Base-by-base conservation (phyloP, 805 yeast genomes). In the Candida sakaeoensis region DNA sequence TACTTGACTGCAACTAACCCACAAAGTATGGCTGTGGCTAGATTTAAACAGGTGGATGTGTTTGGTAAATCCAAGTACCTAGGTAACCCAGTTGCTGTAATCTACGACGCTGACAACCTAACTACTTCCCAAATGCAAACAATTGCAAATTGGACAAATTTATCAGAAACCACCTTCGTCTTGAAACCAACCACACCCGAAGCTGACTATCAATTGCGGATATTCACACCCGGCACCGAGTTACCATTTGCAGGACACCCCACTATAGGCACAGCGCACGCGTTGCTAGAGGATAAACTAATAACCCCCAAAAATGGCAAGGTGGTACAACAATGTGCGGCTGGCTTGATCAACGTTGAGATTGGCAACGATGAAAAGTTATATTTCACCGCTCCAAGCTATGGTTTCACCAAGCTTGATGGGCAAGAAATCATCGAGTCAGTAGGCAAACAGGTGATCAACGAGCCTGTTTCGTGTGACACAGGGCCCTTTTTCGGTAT, bases 161-260 rank as follows among this genome's bases (percentile, higher is more conserved):
- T 78, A 19, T 75, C 82, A 1, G 84, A 79, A 44, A 75, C 83
- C 0, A 72, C 80, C 0, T 78, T 78, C 47, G 58, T 78, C 7
- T 52, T 62, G 33, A 66, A 64, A 19, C 68, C 79, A 5, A 61
- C 71, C 0, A 45, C 44, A 8, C 40, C 52, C 1, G 49, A 51
- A 5, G 75, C 74, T 4, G 74, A 73, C 51, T 79, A 77, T 53
- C 60, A 53, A 39, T 55, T 77, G 5, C 58, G 80, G 23, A 78
- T 79, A 3, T 78, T 76, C 50, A 61, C 74, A 0, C 74, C 79
- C 2, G 45, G 29, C 2, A 29, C 33, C 2, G 83, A 79, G 47
- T 50, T 79, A 17, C 80, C 80, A 6, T 79, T 78, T 60, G 83
- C 85, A 1, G 84, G 85, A 5, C 84, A 79, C 47, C 85, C 84